These are phyloP conservation scores for Saturnispora gosingensis DNA, from an alignment of 805 yeast genomes.

Conservation along the genomic window DNA sequence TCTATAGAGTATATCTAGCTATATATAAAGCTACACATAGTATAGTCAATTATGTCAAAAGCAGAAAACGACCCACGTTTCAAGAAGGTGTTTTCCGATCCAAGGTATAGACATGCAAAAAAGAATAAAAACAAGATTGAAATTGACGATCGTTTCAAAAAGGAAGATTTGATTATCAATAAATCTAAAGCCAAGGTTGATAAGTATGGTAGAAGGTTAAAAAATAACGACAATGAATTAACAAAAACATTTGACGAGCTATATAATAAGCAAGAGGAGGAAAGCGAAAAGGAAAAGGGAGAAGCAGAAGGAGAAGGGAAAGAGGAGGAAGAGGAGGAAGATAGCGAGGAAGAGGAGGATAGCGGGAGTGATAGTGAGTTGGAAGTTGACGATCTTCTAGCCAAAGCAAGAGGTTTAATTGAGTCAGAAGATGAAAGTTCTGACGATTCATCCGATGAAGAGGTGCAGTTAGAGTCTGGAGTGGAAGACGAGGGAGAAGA, in stretches of 20 bases:
- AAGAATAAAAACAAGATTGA: conserved; percentile 62
- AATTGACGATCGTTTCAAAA: conserved; percentile 75
- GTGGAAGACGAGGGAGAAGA: conserved; percentile 1
- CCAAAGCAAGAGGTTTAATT: conserved; percentile 53
- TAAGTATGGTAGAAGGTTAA: conserved; percentile 74
- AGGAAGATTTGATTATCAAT: conserved; percentile 41
- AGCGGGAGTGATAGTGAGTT: conserved; percentile 7
- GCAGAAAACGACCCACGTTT: conserved; percentile 58
- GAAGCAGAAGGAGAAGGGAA: conserved; percentile 27
- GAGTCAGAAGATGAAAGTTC: conserved; percentile 34
- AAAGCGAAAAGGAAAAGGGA: conserved; percentile 21
- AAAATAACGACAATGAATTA: conserved; percentile 19
- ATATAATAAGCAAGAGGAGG: conserved; percentile 37
- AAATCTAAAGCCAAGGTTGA: conserved; percentile 66
- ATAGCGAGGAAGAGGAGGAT: conserved; percentile 27
- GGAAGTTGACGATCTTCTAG: conserved; percentile 14
- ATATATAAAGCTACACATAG: background rate
- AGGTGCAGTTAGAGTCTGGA: conserved; percentile 29
- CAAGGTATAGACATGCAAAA: conserved; percentile 73
- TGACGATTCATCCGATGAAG: conserved; percentile 31
- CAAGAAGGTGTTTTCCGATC: conserved; percentile 71
- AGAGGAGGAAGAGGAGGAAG: conserved; percentile 41
- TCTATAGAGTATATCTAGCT: background rate
- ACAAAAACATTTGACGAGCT: conserved; percentile 43
- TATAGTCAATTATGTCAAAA: conserved; percentile 1